These are phyloP conservation scores for Penicillium sp. DNA, from an alignment of 2,329 filamentous ascomycete species.

Conservation along the genomic window DNA sequence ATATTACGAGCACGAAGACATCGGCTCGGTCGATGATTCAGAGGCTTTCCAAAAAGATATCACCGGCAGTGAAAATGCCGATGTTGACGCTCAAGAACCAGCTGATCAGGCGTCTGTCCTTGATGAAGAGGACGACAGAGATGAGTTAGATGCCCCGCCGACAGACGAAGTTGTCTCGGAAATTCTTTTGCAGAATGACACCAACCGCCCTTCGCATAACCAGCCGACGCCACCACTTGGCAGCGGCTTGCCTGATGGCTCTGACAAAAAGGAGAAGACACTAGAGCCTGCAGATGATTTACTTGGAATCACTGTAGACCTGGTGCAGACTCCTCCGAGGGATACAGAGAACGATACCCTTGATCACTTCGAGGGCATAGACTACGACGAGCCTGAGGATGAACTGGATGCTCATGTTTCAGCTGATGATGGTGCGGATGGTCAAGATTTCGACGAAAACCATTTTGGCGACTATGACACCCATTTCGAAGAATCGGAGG, in stretches of 20 bases:
- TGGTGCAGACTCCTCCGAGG: slow-evolving; percentile 29
- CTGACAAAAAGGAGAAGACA: slow-evolving; percentile 14
- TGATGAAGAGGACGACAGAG: slow-evolving; percentile 8
- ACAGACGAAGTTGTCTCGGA: slow-evolving; percentile 13
- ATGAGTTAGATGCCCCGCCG: slow-evolving; percentile 9
- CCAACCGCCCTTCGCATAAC: slow-evolving; percentile 12
- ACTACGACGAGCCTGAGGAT: slow-evolving; percentile 19
- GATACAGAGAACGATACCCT: slow-evolving; percentile 5
- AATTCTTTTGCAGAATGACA: slow-evolving; percentile 11
- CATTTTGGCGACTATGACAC: slow-evolving; percentile 43
- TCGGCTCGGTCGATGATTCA: slow-evolving; percentile 12
- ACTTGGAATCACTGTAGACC: slow-evolving; percentile 34
- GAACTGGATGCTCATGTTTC: slow-evolving; percentile 13
- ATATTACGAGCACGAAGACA: slow-evolving; percentile 15
- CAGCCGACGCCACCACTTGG: slow-evolving; percentile 23
- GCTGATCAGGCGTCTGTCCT: slow-evolving; percentile 10
- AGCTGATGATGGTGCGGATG: slow-evolving; percentile 20
- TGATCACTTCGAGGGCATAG: slow-evolving; percentile 12
- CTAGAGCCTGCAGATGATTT: slow-evolving; percentile 28
- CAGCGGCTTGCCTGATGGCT: slow-evolving; percentile 4
- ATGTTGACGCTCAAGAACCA: slow-evolving; percentile 1
- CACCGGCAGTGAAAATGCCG: slow-evolving; percentile 5
- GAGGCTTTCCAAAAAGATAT: slow-evolving; percentile 10
- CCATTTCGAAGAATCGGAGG: slow-evolving; percentile 32
- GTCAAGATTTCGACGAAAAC: slow-evolving; percentile 27